Evolutionary conservation across 495 filamentous ascomycete genomes (phyloP).

Genomic region (Lasiosphaeria hispida): DNA sequence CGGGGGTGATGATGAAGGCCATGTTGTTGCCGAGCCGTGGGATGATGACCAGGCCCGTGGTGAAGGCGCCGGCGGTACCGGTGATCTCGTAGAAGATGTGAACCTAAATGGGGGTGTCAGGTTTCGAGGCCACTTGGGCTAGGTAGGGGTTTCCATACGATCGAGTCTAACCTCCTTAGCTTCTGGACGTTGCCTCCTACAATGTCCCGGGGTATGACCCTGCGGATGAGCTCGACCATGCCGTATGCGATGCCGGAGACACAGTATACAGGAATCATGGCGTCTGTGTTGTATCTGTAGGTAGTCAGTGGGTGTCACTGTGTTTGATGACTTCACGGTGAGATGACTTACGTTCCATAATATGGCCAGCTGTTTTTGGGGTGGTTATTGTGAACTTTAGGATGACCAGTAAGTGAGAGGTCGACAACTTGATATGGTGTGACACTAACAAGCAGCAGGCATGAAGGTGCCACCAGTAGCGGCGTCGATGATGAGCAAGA

Average conservation of each 20-base stretch:
- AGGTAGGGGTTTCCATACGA: constrained; percentile 16
- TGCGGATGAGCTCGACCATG: constrained; percentile 48
- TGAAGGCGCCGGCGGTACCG: constrained; percentile 43
- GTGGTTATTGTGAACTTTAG: constrained; percentile 21
- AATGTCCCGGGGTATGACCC: constrained; percentile 46
- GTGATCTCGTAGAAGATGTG: constrained; percentile 48
- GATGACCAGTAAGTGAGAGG: not conserved
- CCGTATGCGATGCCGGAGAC: constrained; percentile 36
- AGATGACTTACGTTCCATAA: constrained; percentile 29
- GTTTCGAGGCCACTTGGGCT: not conserved
- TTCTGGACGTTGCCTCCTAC: constrained; percentile 46
- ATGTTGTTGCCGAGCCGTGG: constrained; percentile 45
- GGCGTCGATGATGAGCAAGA: constrained; percentile 39
- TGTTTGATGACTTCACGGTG: too few species aligned
- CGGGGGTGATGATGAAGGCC: constrained; percentile 42
- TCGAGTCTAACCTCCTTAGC: constrained; percentile 42
- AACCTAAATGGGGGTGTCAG: constrained; percentile 11
- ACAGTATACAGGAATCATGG: constrained; percentile 45
- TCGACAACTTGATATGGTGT: not conserved
- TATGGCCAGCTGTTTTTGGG: constrained; percentile 36
- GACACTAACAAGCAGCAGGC: constrained; percentile 21
- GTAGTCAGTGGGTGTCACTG: not conserved
- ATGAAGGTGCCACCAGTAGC: constrained; percentile 41
- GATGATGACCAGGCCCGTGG: constrained; percentile 41
- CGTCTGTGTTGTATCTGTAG: constrained; percentile 37